Evolutionary conservation across 78 protist species (phyloP).

Genomic region (Emiliania huxleyi): DNA sequence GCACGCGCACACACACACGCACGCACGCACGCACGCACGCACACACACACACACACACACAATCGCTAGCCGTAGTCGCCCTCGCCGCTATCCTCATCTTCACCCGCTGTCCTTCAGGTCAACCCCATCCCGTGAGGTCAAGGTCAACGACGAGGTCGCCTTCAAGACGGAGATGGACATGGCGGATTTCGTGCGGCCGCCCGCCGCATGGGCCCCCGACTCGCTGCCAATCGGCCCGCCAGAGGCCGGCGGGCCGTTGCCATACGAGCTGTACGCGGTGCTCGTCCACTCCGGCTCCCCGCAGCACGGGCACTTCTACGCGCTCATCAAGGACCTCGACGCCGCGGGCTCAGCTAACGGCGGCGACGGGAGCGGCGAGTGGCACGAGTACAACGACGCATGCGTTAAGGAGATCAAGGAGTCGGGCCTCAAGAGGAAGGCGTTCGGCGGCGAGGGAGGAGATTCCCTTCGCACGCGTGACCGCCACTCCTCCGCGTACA

Average conservation of each 20-base stretch:
- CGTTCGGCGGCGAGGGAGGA: background rate
- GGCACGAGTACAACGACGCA: slow-evolving; percentile 56
- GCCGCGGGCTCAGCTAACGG: background rate
- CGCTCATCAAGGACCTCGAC: slow-evolving; percentile 36
- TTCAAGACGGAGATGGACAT: background rate
- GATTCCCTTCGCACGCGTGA: too few species aligned
- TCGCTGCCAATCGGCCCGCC: background rate
- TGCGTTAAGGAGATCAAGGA: background rate
- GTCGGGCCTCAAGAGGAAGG: background rate
- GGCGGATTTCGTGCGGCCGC: background rate
- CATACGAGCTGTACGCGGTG: slow-evolving; percentile 63
- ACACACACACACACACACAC: too few species aligned
- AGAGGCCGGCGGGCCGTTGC: background rate
- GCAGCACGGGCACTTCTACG: slow-evolving; percentile 63
- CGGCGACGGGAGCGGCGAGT: slow-evolving; percentile 2
- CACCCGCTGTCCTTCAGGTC: too few species aligned
- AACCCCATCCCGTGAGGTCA: too few species aligned
- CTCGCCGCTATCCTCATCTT: too few species aligned
- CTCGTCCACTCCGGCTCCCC: slow-evolving; percentile 68
- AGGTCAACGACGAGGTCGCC: background rate
- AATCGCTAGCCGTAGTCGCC: too few species aligned
- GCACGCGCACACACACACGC: too few species aligned
- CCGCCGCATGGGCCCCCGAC: background rate
- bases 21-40: background rate
- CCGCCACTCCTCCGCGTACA: background rate